Evolutionary conservation across 192 early-diverging fungal species (phyloP).

Genomic region (Rhizoclosmatium globosum): DNA sequence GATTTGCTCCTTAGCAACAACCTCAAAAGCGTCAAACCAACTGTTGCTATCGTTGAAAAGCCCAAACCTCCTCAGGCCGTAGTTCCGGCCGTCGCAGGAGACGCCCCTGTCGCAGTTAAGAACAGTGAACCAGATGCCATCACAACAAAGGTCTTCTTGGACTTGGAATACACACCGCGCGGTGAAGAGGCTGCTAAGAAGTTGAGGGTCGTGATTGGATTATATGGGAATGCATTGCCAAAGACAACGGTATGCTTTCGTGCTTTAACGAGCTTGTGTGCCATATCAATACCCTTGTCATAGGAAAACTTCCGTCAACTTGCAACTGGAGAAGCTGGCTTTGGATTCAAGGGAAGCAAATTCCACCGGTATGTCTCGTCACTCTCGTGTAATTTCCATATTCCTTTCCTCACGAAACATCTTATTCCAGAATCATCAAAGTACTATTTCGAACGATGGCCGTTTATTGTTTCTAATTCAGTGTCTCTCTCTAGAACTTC

Average conservation of each 20-base stretch:
- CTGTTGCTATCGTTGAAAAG: background rate
- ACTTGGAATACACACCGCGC: constrained; percentile 80
- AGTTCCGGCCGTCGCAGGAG: background rate
- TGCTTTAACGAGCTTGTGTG: constrained; percentile 1
- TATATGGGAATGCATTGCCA: constrained; percentile 74
- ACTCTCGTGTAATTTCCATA: background rate
- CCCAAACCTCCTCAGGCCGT: background rate
- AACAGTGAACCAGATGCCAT: constrained; percentile 34
- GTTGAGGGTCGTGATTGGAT: constrained; percentile 74
- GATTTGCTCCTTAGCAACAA: constrained; percentile 5
- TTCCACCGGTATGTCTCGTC: constrained; percentile 75
- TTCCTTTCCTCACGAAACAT: background rate
- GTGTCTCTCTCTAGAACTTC: constrained; percentile 61
- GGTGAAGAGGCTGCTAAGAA: constrained; percentile 39
- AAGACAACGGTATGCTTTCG: constrained; percentile 40
- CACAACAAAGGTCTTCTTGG: constrained; percentile 80
- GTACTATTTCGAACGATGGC: no score
- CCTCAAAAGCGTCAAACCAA: background rate
- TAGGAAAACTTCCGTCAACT: constrained; percentile 62
- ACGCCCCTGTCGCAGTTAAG: background rate
- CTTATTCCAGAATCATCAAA: background rate
- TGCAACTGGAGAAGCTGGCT: constrained; percentile 60
- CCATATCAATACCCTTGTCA: background rate
- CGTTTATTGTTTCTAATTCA: no score
- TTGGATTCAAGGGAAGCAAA: constrained; percentile 76